Evolutionary conservation across 2,329 filamentous ascomycete species (phyloP), one percentile per base, ranked within the genome.

Genomic region (Penicillium crustosum): DNA sequence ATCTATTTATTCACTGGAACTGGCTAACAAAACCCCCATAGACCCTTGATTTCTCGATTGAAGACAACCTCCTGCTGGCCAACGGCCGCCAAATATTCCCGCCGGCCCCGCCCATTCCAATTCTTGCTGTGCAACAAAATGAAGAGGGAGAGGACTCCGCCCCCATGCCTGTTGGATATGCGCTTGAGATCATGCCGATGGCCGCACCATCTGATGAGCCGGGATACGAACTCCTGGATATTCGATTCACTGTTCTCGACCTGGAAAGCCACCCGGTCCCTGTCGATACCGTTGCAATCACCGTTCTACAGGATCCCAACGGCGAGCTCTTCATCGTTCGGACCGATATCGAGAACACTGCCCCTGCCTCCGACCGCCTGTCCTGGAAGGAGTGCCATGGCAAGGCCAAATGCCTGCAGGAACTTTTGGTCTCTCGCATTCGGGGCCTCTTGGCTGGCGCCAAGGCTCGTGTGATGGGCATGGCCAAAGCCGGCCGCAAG

Each of bases 241-340:
- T 79, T 57, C 73, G 76, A 39, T 78, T 80, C 64, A 79, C 77
- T n/a, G 70, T 79, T 36, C 70, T 80, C 29, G 77, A 78, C 53
- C 65, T 80, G 19, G 73, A 75, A 42, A 67, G 71, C 29, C 70
- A 73, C 48, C 77, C 78, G 1, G 76, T 78, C 10, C 75, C 77
- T 19, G 68, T 78, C n/a, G 74, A 78, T 55, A 77, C 77, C 15
- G 66, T 79, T 42, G 69, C 72, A 31, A 69, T 80, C 43, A 72
- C 70, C 35, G 65, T 78, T 19, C 66, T 80, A 53, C 70, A 74
- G 49, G 70, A 72, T 31, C 61, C 64, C 12, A 63, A 68, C 9
- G 73, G 73, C 43, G 70, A 73, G 33, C 67, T 77, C 4, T 71
- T 70, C 55, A 73, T 80, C 54, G 70, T 68, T 25, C 71, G 71